Base-by-base conservation (phyloP, 345 rosid genomes). In the Isatis tinctoria region DNA sequence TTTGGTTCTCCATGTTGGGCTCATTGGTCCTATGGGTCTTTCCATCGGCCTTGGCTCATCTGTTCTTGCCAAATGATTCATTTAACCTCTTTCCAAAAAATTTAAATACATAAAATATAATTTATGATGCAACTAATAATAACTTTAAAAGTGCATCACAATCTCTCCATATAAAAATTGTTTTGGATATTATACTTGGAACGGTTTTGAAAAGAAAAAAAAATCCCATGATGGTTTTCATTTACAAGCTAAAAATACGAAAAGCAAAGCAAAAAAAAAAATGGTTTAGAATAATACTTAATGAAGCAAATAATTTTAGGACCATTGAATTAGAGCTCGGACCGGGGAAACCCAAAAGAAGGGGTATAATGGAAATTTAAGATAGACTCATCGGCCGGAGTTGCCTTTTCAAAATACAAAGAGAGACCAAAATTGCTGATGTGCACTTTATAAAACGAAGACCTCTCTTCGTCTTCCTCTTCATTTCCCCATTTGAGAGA, bases 401-500 rank as follows among this genome's bases (percentile, higher is more conserved):
- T 66, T 36, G 60, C 32, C 47, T 35, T 53, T 43, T 4, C 3
- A 58, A 69, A 32, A 13, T 37, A 57, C 35, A 44, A 37, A 70
- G 11, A 17, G 54, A 56, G 33, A n/a, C n/a, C n/a, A n/a, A n/a
- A n/a, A n/a, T n/a, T 47, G 9, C 27, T 20, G 27, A 27, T 9
- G 6, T 48, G 5, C 27, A 48, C 13, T 5, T 48, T 47, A 47
- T 47, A 47, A 47, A 22, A 26, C 22, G 22, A 24, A 51, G 35
- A 35, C 68, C 24, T 47, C 39, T 71, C 37, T 45, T 70, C 47
- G 40, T 59, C 67, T 47, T 70, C 66, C 16, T 70, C 66, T 45
- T 54, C 27, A 24, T n/a, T 12, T 54, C 33, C 30, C 41, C 32
- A 69, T 18, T 9, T 56, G 13, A 13, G 5, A 28, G 58, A 35